These are phyloP conservation scores for Stereum hirsutum DNA, from an alignment of 1,284 basidiomycete species.

Conservation along the genomic window DNA sequence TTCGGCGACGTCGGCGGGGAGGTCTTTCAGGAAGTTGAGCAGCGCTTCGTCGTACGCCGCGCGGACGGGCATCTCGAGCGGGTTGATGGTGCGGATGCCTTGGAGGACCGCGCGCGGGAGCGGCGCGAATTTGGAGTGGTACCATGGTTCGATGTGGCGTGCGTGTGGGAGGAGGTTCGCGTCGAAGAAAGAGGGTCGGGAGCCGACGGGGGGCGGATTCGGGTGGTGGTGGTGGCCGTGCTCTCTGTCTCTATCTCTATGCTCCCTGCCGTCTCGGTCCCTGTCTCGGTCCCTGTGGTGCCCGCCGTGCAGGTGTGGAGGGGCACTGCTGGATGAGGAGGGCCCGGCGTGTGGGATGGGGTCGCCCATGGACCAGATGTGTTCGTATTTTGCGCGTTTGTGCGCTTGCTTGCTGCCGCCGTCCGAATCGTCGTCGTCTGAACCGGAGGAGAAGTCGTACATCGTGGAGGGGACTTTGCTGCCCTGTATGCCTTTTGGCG, in stretches of 20 bases:
- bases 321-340: conserved; percentile 2
- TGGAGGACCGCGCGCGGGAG: conserved; percentile 43
- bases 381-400: conserved; percentile 5
- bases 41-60: conserved; percentile 42
- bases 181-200: too few relatives aligned
- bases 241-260: too few relatives aligned
- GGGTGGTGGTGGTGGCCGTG: too few relatives aligned
- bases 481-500: conserved; percentile 7
- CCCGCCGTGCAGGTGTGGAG: background rate
- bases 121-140: conserved; percentile 44
- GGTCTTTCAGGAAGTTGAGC: conserved; percentile 36
- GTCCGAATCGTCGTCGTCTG: conserved; percentile 12
- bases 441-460: conserved; percentile 11
- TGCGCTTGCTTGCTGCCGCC: background rate
- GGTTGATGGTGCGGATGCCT: conserved; percentile 37
- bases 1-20: conserved; percentile 48
- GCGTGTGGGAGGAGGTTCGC: conserved; percentile 1
- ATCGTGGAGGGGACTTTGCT: conserved; percentile 6
- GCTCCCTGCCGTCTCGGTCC: too few relatives aligned
- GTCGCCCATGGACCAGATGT: background rate
- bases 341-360: conserved; percentile 1
- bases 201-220: too few relatives aligned
- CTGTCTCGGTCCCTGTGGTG: too few relatives aligned
- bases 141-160: conserved; percentile 40
- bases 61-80: conserved; percentile 51